These are phyloP conservation scores for Cladobotryum mycophilum DNA, from an alignment of 2,329 filamentous ascomycete species.

Conservation along the genomic window DNA sequence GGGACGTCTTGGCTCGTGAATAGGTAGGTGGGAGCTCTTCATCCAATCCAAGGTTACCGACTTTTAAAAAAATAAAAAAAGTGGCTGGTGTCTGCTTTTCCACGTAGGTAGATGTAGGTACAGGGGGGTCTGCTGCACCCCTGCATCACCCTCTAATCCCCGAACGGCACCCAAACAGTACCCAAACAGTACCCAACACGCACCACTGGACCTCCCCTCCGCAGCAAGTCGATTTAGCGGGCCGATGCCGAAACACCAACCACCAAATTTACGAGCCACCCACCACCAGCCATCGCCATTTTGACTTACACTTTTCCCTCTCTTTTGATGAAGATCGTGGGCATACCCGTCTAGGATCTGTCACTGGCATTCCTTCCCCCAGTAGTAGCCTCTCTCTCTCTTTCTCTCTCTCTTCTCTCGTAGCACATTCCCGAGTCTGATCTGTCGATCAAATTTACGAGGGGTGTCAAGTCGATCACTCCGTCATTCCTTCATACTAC, in stretches of 20 bases:
- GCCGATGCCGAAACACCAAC: slow-evolving; percentile 12
- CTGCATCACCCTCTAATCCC: too few species aligned
- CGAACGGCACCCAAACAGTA: background rate
- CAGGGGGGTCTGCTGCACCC: too few species aligned
- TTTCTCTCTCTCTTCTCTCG: background rate
- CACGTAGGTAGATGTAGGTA: too few species aligned
- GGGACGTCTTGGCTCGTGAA: background rate
- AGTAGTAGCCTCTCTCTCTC: too few species aligned
- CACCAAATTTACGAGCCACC: slow-evolving; percentile 10
- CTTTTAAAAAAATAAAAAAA: background rate
- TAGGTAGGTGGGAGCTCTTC: too few species aligned
- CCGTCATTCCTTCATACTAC: background rate
- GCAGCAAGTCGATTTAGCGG: background rate
- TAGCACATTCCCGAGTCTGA: background rate
- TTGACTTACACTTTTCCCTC: background rate
- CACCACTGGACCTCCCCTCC: too few species aligned
- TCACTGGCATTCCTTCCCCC: slow-evolving; percentile 1
- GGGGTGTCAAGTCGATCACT: slow-evolving; percentile 3
- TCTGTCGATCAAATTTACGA: slow-evolving; percentile 1
- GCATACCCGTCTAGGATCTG: background rate
- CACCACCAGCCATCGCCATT: slow-evolving; percentile 13
- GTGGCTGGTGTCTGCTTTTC: slow-evolving; percentile 8
- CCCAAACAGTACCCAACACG: background rate
- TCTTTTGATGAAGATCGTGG: slow-evolving; percentile 1
- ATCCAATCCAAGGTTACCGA: background rate